These are phyloP conservation scores for Coniferiporia sulphurascens DNA, from an alignment of 1,284 basidiomycete genomes.

Conservation along the genomic window DNA sequence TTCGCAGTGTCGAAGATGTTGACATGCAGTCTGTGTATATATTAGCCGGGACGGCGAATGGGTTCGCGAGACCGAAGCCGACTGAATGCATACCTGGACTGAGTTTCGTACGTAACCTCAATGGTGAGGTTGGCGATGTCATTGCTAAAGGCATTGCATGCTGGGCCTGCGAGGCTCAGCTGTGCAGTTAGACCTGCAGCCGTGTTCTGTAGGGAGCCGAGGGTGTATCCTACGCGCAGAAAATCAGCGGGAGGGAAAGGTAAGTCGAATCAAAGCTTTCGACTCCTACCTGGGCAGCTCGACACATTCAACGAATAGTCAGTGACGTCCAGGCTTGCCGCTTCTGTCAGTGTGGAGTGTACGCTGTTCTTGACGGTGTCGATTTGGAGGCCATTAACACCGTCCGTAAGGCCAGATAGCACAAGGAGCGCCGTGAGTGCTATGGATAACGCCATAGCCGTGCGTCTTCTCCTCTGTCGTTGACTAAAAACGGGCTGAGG, in stretches of 20 bases:
- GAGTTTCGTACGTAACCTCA: slow-evolving; percentile 60
- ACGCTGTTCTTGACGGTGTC: neutral
- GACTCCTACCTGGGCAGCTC: slow-evolving; percentile 29
- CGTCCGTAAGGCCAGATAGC: neutral
- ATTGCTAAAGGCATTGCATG: slow-evolving; percentile 70
- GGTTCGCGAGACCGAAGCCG: neutral
- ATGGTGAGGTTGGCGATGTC: slow-evolving; percentile 63
- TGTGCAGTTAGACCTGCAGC: slow-evolving; percentile 49
- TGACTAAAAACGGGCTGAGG: too few species aligned
- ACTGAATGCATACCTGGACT: slow-evolving; percentile 38
- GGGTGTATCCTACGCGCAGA: slow-evolving; percentile 43
- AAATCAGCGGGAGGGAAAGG: neutral
- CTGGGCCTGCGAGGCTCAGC: slow-evolving; percentile 50
- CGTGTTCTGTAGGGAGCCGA: slow-evolving; percentile 42
- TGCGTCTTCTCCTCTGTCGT: too few species aligned
- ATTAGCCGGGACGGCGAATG: slow-evolving; percentile 14
- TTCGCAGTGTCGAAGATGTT: slow-evolving; percentile 68
- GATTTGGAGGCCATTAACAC: neutral
- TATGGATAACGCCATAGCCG: neutral
- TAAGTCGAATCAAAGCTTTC: neutral
- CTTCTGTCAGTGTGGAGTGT: neutral
- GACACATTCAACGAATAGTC: slow-evolving; percentile 25
- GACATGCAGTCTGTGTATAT: slow-evolving; percentile 58
- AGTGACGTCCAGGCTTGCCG: neutral
- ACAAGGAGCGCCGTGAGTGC: neutral